Percentiles rank a stretch among this genome's conserved stretches.
Conservation (phyloP, 2,329 filamentous ascomycete genomes). For the Fusarium pseudograminearum region DNA sequence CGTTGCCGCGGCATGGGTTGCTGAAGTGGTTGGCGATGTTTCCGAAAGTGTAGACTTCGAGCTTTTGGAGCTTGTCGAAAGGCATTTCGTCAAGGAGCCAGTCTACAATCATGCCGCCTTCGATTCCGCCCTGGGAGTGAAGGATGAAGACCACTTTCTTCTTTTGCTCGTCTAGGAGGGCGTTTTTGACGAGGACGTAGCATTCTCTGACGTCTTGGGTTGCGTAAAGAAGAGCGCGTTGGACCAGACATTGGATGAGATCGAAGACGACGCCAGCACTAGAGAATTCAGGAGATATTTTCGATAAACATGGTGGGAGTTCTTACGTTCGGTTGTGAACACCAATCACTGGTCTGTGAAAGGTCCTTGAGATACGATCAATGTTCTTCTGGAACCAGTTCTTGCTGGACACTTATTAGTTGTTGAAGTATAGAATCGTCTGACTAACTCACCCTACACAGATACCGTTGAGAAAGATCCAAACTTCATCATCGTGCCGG, state of each 20-base stretch:
- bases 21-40: conserved; percentile 36
- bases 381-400: conserved; percentile 37
- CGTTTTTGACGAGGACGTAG: conserved; percentile 32
- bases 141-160: conserved; percentile 32
- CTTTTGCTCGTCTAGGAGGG: conserved; percentile 14
- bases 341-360: conserved; percentile 28
- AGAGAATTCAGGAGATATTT: background rate
- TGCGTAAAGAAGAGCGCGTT: conserved; percentile 30
- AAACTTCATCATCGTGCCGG: conserved; percentile 25
- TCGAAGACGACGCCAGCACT: conserved; percentile 29
- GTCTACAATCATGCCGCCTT: conserved; percentile 35
- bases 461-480: conserved; percentile 39
- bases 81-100: conserved; percentile 37
- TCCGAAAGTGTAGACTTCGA: conserved; percentile 36
- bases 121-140: conserved; percentile 28
- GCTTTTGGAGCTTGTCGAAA: conserved; percentile 21
- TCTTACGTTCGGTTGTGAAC: conserved; percentile 30
- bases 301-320: accelerated
- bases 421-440: accelerated
- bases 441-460: conserved; percentile 16
- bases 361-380: conserved; percentile 27
- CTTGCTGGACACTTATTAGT: background rate
- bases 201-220: conserved; percentile 32
- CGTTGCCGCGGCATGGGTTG: conserved; percentile 22
- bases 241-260: conserved; percentile 29